phyloP scores from a whole-genome alignment of 2,329 filamentous ascomycete species.

The Bertia moriformis region DNA sequence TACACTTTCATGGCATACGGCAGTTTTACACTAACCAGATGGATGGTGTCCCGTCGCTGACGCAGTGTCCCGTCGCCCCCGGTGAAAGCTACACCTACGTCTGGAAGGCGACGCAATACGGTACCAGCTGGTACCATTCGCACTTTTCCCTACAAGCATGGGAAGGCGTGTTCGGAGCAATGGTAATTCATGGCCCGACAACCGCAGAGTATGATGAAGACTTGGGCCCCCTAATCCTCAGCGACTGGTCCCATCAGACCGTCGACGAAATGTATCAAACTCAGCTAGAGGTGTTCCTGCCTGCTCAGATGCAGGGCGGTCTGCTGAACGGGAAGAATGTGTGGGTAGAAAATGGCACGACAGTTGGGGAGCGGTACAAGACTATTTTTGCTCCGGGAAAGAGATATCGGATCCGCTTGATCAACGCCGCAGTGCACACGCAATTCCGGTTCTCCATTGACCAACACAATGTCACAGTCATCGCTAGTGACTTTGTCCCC shows the following conservation, averaged over 20 bases:
- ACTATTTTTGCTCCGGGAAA: constrained; percentile 2
- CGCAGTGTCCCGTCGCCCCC: constrained; percentile 33
- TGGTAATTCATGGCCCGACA: constrained; percentile 46
- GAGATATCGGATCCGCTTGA: constrained; percentile 11
- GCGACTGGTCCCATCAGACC: constrained; percentile 31
- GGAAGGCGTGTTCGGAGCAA: constrained; percentile 42
- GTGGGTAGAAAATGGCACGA: constrained; percentile 8
- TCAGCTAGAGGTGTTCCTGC: constrained; percentile 12
- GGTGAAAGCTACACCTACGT: constrained; percentile 37
- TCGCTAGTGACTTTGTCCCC: constrained; percentile 49
- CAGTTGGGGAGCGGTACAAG: constrained; percentile 2
- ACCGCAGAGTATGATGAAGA: constrained; percentile 48
- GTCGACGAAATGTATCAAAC: constrained; percentile 18
- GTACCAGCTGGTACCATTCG: constrained; percentile 44
- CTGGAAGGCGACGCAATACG: constrained; percentile 38
- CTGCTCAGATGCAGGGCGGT: constrained; percentile 25
- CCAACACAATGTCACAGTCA: constrained; percentile 45
- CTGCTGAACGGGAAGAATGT: constrained; percentile 26
- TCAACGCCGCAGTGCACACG: constrained; percentile 9
- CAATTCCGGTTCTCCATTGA: constrained; percentile 23
- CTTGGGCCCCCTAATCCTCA: constrained; percentile 40
- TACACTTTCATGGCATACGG: constrained; percentile 50
- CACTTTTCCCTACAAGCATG: constrained; percentile 33
- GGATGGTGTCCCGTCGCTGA: constrained; percentile 38
- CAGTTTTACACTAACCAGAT: constrained; percentile 36